Evolutionary conservation across 2,329 filamentous ascomycete genomes (phyloP).

Genomic region (Lasiodiplodia sp.): DNA sequence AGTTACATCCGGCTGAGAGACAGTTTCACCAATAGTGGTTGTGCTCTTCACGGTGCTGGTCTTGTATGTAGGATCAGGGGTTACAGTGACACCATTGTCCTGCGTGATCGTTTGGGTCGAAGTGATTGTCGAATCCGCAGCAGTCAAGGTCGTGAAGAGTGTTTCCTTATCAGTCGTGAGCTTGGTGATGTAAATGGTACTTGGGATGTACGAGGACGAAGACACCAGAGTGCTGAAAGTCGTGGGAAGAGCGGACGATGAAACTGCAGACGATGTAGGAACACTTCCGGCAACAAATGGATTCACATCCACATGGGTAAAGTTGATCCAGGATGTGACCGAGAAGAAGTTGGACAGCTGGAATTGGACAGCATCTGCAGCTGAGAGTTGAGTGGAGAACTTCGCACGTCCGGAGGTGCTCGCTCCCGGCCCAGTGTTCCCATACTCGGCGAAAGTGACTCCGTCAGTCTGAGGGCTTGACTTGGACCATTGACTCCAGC

Average conservation of each 20-base stretch:
- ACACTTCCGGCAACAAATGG: slow-evolving; percentile 48
- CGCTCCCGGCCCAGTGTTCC: slow-evolving; percentile 63
- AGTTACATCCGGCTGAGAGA: slow-evolving; percentile 35
- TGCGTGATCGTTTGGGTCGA: slow-evolving; percentile 40
- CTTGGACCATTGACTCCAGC: slow-evolving; percentile 56
- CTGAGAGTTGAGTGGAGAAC: slow-evolving; percentile 34
- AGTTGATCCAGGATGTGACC: slow-evolving; percentile 52
- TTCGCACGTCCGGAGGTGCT: slow-evolving; percentile 47
- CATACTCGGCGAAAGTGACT: slow-evolving; percentile 54
- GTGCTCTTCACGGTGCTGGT: slow-evolving; percentile 33
- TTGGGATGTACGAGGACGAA: slow-evolving; percentile 37
- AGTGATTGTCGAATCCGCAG: slow-evolving; percentile 38
- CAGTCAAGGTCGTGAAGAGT: slow-evolving; percentile 38
- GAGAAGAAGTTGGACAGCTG: slow-evolving; percentile 52
- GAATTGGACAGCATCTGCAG: slow-evolving; percentile 45
- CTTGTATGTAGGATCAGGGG: slow-evolving; percentile 33
- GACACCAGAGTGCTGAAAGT: slow-evolving; percentile 34
- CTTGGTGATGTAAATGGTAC: slow-evolving; percentile 35
- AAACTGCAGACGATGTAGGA: slow-evolving; percentile 37
- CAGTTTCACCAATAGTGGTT: slow-evolving; percentile 31
- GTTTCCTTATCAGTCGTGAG: slow-evolving; percentile 36
- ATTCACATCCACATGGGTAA: slow-evolving; percentile 46
- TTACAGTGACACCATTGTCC: slow-evolving; percentile 35
- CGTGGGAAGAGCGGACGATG: slow-evolving; percentile 36
- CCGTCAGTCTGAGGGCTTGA: slow-evolving; percentile 41